Percentiles rank a stretch among this genome's conserved stretches.
phyloP scores from a whole-genome alignment of 345 rosid species.

The Ailanthus altissimus region DNA sequence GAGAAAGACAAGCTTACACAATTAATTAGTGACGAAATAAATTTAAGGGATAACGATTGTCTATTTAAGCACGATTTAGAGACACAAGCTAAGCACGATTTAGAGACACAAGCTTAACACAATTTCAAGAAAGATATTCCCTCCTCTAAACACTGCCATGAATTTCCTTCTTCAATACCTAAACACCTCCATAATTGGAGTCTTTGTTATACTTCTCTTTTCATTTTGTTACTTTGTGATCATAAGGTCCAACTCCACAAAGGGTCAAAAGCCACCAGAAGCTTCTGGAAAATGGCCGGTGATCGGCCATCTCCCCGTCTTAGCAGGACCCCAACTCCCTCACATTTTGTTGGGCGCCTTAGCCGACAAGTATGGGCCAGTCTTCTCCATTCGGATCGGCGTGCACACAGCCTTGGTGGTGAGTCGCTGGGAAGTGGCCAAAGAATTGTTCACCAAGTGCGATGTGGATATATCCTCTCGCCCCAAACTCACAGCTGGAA shows the following conservation, averaged over 20 bases:
- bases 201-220: slow-evolving; percentile 16
- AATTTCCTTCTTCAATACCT: slow-evolving; percentile 18
- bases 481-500: slow-evolving; percentile 21
- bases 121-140: no score
- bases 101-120: no score
- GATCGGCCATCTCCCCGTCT: slow-evolving; percentile 32
- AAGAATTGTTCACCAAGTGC: slow-evolving; percentile 36
- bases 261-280: slow-evolving; percentile 27
- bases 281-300: slow-evolving; percentile 45
- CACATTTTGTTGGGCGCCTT: slow-evolving; percentile 32
- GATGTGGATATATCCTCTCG: slow-evolving; percentile 32
- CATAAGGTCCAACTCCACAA: slow-evolving; percentile 6
- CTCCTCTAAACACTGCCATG: slow-evolving; percentile 15
- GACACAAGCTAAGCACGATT: no score
- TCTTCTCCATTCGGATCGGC: slow-evolving; percentile 40
- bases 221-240: slow-evolving; percentile 20
- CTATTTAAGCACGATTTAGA: no score
- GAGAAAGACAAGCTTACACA: no score
- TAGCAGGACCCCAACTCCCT: slow-evolving; percentile 22
- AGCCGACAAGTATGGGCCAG: slow-evolving; percentile 33
- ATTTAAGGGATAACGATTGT: no score
- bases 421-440: slow-evolving; percentile 35
- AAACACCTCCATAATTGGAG: neutral
- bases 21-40: no score
- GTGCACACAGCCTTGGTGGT: slow-evolving; percentile 31